Percentiles rank a stretch among this genome's conserved stretches.
Conservation (phyloP, 208 protist genomes). For the Porcisia hertigi region DNA sequence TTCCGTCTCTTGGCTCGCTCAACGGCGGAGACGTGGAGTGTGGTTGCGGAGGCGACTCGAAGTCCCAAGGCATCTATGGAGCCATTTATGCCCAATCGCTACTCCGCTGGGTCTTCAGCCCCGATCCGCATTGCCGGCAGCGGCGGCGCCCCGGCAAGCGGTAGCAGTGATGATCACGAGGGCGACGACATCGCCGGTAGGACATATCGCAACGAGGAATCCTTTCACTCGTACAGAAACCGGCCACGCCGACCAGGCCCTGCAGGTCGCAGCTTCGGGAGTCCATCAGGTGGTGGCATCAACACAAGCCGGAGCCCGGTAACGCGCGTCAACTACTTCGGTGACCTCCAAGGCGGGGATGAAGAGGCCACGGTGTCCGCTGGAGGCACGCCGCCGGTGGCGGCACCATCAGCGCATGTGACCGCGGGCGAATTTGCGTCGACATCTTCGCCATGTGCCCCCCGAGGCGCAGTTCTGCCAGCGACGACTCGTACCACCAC, state of each 20-base stretch:
- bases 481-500: not conserved
- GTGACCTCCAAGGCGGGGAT: conserved; percentile 10
- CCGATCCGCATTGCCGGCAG: conserved; percentile 31
- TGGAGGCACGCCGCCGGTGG: not conserved
- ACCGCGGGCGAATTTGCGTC: not conserved
- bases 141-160: conserved; percentile 2
- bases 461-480: not conserved
- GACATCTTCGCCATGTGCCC: not conserved
- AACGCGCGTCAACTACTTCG: conserved; percentile 31
- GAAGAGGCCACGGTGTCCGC: not conserved
- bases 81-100: not conserved
- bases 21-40: conserved; percentile 56
- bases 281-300: conserved; percentile 1
- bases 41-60: conserved; percentile 25
- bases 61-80: not conserved
- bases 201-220: conserved; percentile 25
- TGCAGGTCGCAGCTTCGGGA: conserved; percentile 16
- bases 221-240: conserved; percentile 10
- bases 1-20: conserved; percentile 72
- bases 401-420: not conserved
- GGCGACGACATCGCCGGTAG: conserved; percentile 23
- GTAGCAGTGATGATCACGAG: conserved; percentile 25
- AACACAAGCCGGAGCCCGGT: conserved; percentile 15
- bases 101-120: conserved; percentile 19
- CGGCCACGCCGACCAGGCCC: conserved; percentile 12